phyloP scores from a whole-genome alignment of 176 grass and related monocot genomes.

The Carex pumila region DNA sequence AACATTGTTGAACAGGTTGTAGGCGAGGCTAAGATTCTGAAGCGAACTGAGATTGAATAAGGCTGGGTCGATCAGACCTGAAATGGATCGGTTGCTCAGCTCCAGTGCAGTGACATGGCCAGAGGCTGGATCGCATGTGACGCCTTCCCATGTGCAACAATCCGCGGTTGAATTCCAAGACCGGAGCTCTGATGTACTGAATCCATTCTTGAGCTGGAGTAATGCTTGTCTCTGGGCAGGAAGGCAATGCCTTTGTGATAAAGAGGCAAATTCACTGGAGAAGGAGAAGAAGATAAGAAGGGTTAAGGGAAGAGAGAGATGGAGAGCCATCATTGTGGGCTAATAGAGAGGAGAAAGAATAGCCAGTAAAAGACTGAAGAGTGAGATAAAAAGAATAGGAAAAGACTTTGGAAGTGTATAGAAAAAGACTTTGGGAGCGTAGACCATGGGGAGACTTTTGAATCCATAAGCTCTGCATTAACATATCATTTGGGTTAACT shows the following conservation, averaged over 20 bases:
- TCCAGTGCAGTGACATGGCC: background rate
- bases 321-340: conserved; percentile 12
- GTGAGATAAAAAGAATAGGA: background rate
- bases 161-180: background rate
- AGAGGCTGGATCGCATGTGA: background rate
- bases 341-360: no score
- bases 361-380: no score
- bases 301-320: conserved; percentile 13
- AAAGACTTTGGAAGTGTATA: background rate
- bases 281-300: conserved; percentile 22
- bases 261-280: background rate
- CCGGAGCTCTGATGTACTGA: background rate
- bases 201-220: conserved; percentile 9
- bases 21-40: background rate
- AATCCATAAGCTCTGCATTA: no score
- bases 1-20: background rate
- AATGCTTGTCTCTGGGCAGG: conserved; percentile 3
- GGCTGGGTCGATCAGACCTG: background rate
- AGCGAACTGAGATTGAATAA: conserved; percentile 17
- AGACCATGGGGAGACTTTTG: background rate
- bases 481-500: no score
- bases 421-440: background rate
- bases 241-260: background rate
- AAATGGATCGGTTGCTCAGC: background rate
- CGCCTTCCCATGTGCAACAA: background rate